Evolutionary conservation across 1,139 yeast genomes (phyloP).

Genomic region (Suhomyces yuchorum): DNA sequence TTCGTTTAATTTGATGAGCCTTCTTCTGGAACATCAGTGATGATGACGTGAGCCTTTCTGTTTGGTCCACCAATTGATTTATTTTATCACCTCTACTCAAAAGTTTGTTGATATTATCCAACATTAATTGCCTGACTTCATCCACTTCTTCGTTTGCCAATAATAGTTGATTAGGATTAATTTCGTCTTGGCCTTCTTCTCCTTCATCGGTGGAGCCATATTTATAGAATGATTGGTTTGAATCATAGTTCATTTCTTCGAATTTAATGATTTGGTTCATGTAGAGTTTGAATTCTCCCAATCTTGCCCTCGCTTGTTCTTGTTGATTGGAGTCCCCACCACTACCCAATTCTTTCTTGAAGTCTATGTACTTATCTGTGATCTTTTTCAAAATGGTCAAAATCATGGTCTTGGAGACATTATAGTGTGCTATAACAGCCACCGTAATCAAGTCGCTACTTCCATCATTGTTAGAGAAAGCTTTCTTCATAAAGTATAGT

Average conservation of each 20-base stretch:
- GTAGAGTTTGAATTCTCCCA: conserved; percentile 53
- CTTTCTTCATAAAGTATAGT: conserved; percentile 53
- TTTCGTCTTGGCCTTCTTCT: conserved; percentile 23
- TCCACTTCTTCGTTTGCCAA: conserved; percentile 52
- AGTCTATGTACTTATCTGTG: conserved; percentile 51
- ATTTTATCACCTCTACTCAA: conserved; percentile 82
- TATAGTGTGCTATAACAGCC: conserved; percentile 46
- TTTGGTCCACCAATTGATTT: conserved; percentile 73
- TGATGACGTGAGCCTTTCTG: conserved; percentile 69
- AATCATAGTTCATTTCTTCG: conserved; percentile 50
- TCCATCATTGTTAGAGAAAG: conserved; percentile 43
- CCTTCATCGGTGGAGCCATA: conserved; percentile 31
- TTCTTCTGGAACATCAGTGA: conserved; percentile 74
- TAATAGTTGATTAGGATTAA: conserved; percentile 43
- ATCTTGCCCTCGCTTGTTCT: conserved; percentile 26
- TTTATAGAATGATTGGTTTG: conserved; percentile 34
- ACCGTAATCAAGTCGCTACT: conserved; percentile 54
- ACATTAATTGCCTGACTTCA: conserved; percentile 62
- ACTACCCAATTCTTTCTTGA: conserved; percentile 31
- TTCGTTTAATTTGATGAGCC: conserved; percentile 64
- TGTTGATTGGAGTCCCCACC: conserved; percentile 16
- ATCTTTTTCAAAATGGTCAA: conserved; percentile 51
- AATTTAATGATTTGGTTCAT: conserved; percentile 54
- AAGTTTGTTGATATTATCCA: conserved; percentile 67
- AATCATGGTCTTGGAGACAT: conserved; percentile 47